A percentile compares a stretch with the other conserved stretches of the same genome.
Conservation (phyloP, 306 rosid species). For the Prosopis cineraria region DNA sequence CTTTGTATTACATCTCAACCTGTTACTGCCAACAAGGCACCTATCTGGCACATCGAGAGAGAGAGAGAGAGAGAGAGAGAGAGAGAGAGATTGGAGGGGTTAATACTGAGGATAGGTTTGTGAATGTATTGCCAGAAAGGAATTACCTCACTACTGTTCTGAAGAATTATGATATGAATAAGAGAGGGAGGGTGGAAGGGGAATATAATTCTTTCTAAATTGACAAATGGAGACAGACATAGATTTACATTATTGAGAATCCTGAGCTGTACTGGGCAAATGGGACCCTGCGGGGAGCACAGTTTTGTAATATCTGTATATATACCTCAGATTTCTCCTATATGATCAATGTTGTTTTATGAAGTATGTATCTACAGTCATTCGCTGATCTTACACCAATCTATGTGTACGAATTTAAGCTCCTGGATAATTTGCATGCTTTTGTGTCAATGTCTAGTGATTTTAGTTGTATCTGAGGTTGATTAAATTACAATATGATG, state of each 20-base stretch:
- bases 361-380: too few species aligned
- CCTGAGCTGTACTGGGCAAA: conserved; percentile 7
- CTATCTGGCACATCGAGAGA: conserved; percentile 11
- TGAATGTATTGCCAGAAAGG: too few species aligned
- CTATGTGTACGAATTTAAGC: not conserved
- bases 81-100: not conserved
- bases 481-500: too few species aligned
- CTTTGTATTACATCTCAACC: conserved; percentile 16
- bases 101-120: too few species aligned
- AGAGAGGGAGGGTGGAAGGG: not conserved
- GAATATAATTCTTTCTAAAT: conserved; percentile 4
- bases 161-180: not conserved
- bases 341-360: not conserved
- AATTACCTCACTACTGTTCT: not conserved
- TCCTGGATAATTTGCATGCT: too few species aligned
- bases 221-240: conserved; percentile 1
- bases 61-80: too few species aligned
- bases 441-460: too few species aligned
- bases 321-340: not conserved
- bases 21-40: conserved; percentile 11
- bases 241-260: conserved; percentile 25
- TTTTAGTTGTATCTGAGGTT: too few species aligned
- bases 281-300: not conserved
- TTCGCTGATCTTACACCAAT: not conserved
- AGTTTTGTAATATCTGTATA: not conserved